Percentiles rank a stretch among this genome's conserved stretches.
Evolutionary conservation across 768 basidiomycete genomes (phyloP).

Genomic region (Scleroderma bovista): DNA sequence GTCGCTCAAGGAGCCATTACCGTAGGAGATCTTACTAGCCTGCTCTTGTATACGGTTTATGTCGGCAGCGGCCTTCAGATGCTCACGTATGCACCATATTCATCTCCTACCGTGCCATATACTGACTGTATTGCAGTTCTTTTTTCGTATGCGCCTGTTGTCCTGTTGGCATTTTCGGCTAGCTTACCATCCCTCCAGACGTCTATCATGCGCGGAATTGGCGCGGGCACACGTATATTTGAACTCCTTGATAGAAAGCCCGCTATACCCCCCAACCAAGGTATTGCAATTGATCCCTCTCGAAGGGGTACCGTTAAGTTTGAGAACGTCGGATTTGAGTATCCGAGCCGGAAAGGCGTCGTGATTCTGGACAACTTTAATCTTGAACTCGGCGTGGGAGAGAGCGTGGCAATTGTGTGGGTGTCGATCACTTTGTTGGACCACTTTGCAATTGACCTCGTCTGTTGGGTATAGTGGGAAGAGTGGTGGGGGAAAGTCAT

Average conservation of each 20-base stretch:
- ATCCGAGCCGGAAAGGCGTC: conserved; percentile 79
- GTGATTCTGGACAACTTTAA: conserved; percentile 80
- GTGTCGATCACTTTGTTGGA: conserved; percentile 26
- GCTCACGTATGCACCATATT: conserved; percentile 52
- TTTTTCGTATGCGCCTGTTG: conserved; percentile 33
- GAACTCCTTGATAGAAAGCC: conserved; percentile 82
- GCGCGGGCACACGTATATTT: conserved; percentile 91
- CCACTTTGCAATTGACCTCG: neutral
- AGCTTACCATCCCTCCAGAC: conserved; percentile 40
- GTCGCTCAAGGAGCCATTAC: conserved; percentile 86
- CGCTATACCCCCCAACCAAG: conserved; percentile 60
- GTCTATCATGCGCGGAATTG: conserved; percentile 95
- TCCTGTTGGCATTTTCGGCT: neutral
- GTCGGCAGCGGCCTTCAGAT: conserved; percentile 77
- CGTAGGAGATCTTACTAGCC: conserved; percentile 85
- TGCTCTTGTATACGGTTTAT: conserved; percentile 88
- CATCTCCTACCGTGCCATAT: neutral
- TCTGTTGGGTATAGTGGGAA: conserved; percentile 53
- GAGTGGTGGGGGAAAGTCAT: conserved; percentile 93
- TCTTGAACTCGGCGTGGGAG: conserved; percentile 75
- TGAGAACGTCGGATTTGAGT: conserved; percentile 81
- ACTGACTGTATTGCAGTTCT: conserved; percentile 19
- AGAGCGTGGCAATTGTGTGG: conserved; percentile 89
- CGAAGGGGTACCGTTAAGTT: conserved; percentile 72
- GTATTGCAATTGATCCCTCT: conserved; percentile 48